Percentiles rank a stretch among this genome's conserved stretches.
Conservation (phyloP, 2,329 filamentous ascomycete genomes). For the Trichocomaceae sp. region DNA sequence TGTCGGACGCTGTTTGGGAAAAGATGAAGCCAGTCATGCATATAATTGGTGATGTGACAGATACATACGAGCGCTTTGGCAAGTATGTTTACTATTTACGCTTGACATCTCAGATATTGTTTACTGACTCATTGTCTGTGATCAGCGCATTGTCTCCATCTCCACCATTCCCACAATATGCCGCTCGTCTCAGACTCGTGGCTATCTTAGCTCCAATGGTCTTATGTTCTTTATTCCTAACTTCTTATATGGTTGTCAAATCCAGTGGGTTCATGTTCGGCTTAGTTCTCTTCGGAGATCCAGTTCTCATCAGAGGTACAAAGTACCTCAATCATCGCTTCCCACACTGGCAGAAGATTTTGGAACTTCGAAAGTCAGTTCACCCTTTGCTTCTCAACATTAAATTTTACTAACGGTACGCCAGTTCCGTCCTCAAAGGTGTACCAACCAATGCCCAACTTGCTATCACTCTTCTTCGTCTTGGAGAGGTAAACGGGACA, state of each 20-base stretch:
- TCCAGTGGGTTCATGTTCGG: conserved; percentile 61
- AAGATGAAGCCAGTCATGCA: conserved; percentile 70
- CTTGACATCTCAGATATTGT: too few relatives aligned
- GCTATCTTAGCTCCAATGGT: conserved; percentile 48
- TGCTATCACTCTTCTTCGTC: conserved; percentile 69
- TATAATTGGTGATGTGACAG: conserved; percentile 51
- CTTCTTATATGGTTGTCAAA: conserved; percentile 59
- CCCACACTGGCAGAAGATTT: conserved; percentile 67
- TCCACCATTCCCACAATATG: conserved; percentile 52
- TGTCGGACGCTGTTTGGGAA: conserved; percentile 64
- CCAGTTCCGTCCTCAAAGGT: conserved; percentile 65
- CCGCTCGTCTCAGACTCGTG: conserved; percentile 51
- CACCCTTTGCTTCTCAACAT: not conserved
- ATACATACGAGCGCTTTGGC: conserved; percentile 58
- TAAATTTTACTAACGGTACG: not conserved
- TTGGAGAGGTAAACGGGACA: conserved; percentile 73
- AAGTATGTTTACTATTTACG: conserved; percentile 44
- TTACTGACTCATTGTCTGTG: conserved; percentile 1
- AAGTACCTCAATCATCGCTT: conserved; percentile 44
- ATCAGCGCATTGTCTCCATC: conserved; percentile 56
- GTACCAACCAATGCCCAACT: conserved; percentile 83
- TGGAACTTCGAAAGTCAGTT: conserved; percentile 59
- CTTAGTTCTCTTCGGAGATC: conserved; percentile 73
- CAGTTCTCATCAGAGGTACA: conserved; percentile 57
- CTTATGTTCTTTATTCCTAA: conserved; percentile 48